Conservation (phyloP, 768 basidiomycete genomes). For the Lactifluus piperatus region DNA sequence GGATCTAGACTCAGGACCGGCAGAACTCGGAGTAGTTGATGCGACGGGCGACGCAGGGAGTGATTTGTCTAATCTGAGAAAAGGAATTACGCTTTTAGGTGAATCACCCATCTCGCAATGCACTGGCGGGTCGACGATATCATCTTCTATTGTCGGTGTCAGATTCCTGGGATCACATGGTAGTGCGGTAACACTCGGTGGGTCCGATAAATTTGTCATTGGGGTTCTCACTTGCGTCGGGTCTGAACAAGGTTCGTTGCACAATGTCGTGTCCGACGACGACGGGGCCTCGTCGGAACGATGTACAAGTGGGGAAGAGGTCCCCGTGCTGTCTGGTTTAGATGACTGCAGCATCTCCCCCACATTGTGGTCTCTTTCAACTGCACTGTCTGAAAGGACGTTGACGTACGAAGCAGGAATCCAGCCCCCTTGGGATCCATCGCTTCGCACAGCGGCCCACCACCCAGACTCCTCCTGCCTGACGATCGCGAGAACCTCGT, state of each 20-base stretch:
- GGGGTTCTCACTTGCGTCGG: neutral
- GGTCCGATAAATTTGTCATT: neutral
- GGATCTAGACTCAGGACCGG: neutral
- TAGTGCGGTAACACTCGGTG: neutral
- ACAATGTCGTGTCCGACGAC: neutral
- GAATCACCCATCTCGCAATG: neutral
- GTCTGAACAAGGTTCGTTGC: constrained; percentile 4
- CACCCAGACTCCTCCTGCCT: constrained; percentile 66
- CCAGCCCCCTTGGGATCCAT: constrained; percentile 56
- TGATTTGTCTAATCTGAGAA: constrained; percentile 16
- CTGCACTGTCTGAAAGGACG: constrained; percentile 42
- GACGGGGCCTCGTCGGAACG: constrained; percentile 10
- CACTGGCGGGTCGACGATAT: neutral
- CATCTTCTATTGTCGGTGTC: neutral
- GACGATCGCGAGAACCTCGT: constrained; percentile 60
- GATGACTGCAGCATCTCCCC: constrained; percentile 34
- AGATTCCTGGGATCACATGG: neutral
- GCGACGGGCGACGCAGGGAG: constrained; percentile 13
- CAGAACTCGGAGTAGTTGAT: neutral
- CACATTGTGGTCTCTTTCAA: constrained; percentile 37
- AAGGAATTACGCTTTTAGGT: constrained; percentile 12
- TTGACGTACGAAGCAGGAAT: constrained; percentile 65
- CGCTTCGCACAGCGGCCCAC: constrained; percentile 67
- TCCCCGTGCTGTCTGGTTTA: constrained; percentile 33
- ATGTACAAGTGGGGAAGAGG: constrained; percentile 28